Base-by-base conservation (phyloP, 495 filamentous ascomycete genomes). In the Xylaria palmicola region DNA sequence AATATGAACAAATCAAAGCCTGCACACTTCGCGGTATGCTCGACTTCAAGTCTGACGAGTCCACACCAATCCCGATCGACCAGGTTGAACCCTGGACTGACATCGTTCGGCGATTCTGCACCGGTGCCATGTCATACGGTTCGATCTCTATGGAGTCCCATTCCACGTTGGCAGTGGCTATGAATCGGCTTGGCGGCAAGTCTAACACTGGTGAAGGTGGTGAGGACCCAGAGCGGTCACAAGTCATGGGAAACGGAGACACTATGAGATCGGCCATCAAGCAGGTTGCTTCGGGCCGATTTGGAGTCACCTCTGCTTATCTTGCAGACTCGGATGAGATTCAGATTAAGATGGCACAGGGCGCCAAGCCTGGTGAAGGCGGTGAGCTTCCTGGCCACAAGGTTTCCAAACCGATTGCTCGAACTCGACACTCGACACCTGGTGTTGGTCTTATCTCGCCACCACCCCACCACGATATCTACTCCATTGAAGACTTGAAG, bases 321-420 rank as follows among this genome's bases (percentile, higher is more conserved):
- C 84, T 99, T n/a, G 93, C 94, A 40, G 94, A 99, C 74, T 91
- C 94, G 13, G 94, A 99, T 73, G 93, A 99, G 77, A 81, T 99
- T 36, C 94, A 99, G 79, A 99, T 99, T 83, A 99, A 99, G 84
- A 99, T 99, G 94, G 94, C 94, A 9, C 94, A 99, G 77, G 94
- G 94, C 68, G 94, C 94, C 53, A 99, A 99, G 84, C 94, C 94
- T 63, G 94, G 94, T 71, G 94, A 99, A 75, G 94, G 94, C 80
- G 94, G 94, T 83, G 94, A 99, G 74, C 85, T 99, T 63, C 94
- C 94, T 32, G 94, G 94, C 29, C 93, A 98, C 81, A 99, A 99
- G 79, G 95, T 99, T 6, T 95, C 96, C 26, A 91, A 92, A 65
- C 90, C 95, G 29, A 99, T 99, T 70, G 94, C 92, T 60, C 90